Conservation (phyloP, 2,329 filamentous ascomycete species). For the Clarireedia paspali region DNA sequence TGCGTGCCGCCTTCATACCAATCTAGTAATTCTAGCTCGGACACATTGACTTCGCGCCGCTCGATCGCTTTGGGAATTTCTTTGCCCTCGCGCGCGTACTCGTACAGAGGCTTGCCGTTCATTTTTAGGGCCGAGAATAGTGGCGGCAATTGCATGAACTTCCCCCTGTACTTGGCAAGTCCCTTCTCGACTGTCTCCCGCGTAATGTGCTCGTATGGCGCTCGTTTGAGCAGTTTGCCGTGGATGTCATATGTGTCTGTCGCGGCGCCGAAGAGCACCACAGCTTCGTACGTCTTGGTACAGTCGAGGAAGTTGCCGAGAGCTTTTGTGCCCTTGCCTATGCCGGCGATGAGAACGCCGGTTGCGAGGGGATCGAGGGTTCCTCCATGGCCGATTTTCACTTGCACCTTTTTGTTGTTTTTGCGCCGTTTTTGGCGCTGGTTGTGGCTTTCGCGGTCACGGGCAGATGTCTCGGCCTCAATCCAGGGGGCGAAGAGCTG, state of each 20-base stretch:
- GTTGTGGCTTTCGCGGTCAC: slow-evolving; percentile 47
- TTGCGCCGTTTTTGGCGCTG: slow-evolving; percentile 50
- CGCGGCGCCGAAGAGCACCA: slow-evolving; percentile 82
- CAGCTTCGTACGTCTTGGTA: slow-evolving; percentile 87
- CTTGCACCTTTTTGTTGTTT: slow-evolving; percentile 50
- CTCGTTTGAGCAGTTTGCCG: slow-evolving; percentile 73
- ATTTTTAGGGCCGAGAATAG: slow-evolving; percentile 91
- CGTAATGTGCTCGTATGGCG: slow-evolving; percentile 74
- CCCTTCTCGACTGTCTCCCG: slow-evolving; percentile 69
- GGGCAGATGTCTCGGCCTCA: slow-evolving; percentile 49
- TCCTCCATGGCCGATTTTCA: slow-evolving; percentile 95
- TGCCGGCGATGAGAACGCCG: slow-evolving; percentile 81
- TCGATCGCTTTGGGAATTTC: slow-evolving; percentile 80
- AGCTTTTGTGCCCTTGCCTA: slow-evolving; percentile 81
- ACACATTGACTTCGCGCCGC: slow-evolving; percentile 69
- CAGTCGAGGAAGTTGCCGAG: slow-evolving; percentile 74
- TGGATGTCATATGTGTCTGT: slow-evolving; percentile 88
- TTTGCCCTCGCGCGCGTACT: slow-evolving; percentile 88
- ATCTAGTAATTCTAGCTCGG: slow-evolving; percentile 71
- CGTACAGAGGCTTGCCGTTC: slow-evolving; percentile 88
- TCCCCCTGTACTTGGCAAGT: slow-evolving; percentile 67
- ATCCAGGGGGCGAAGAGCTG: slow-evolving; percentile 72
- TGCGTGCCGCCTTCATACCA: slow-evolving; percentile 80
- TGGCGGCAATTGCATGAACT: slow-evolving; percentile 82
- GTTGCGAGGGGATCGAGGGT: slow-evolving; percentile 92